These are phyloP conservation scores for Aureobasidium pullulans DNA, from an alignment of 2,329 filamentous ascomycete species.

Conservation along the genomic window DNA sequence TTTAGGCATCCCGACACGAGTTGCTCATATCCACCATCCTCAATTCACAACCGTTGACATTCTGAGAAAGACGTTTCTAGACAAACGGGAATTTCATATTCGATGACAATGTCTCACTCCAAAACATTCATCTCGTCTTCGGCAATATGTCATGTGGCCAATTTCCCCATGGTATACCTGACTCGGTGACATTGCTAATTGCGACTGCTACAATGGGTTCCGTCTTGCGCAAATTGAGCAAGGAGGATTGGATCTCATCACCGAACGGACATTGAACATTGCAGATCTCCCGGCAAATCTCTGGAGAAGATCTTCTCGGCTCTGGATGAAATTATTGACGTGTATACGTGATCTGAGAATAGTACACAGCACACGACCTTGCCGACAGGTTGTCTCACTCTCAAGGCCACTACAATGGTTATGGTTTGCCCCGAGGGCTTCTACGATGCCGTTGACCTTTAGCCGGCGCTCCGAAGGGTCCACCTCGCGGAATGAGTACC, in stretches of 20 bases:
- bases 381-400: slow-evolving; percentile 7
- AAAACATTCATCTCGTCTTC: not conserved
- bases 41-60: not conserved
- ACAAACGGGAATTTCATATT: not conserved
- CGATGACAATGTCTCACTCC: slow-evolving; percentile 3
- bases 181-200: slow-evolving; percentile 2
- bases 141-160: not conserved
- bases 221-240: not conserved
- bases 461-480: not conserved
- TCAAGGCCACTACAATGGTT: slow-evolving; percentile 1
- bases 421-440: not conserved
- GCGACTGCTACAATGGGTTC: not conserved
- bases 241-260: not conserved
- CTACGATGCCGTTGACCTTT: slow-evolving; percentile 9
- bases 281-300: slow-evolving; percentile 4
- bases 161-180: slow-evolving; percentile 1
- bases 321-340: not conserved
- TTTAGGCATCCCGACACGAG: not conserved
- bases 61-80: not conserved
- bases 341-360: not conserved
- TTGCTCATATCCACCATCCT: slow-evolving; percentile 1
- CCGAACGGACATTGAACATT: not conserved
- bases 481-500: slow-evolving; percentile 9
- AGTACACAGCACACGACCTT: not conserved
- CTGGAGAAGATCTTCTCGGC: not conserved